phyloP scores from a whole-genome alignment of 139 green algal species.

The Coccomyxa sp. region DNA sequence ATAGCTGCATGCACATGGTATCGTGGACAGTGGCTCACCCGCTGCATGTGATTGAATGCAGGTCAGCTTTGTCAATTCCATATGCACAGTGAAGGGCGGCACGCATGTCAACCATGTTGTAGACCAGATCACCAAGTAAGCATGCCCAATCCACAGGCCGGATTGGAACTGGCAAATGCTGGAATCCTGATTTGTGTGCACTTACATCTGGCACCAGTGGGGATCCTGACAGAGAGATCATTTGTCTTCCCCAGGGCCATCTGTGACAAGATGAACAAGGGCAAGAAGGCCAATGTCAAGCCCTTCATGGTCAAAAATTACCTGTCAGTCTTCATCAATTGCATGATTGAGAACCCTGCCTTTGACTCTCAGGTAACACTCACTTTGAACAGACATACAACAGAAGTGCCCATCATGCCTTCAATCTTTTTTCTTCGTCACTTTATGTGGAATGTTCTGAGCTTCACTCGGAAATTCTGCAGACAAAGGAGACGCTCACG shows the following conservation, averaged over 20 bases:
- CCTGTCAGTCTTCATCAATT: conserved; percentile 97
- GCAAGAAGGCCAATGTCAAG: conserved; percentile 91
- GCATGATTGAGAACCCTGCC: conserved; percentile 93
- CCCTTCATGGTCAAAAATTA: conserved; percentile 97
- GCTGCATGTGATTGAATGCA: conserved; percentile 38
- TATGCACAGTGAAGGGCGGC: conserved; percentile 94
- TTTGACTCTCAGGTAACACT: conserved; percentile 93
- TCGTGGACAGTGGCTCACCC: not conserved
- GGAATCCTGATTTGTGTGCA: not conserved
- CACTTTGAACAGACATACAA: not conserved
- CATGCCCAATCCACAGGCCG: not conserved
- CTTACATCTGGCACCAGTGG: not conserved
- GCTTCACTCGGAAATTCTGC: not conserved
- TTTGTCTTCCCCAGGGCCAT: conserved; percentile 45
- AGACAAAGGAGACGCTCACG: conserved; percentile 98
- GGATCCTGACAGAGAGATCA: no score
- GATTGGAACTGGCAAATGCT: not conserved
- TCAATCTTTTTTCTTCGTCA: not conserved
- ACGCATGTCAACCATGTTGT: conserved; percentile 94
- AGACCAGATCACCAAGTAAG: conserved; percentile 83
- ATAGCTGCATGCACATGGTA: not conserved
- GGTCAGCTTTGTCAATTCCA: conserved; percentile 98
- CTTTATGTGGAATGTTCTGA: not conserved
- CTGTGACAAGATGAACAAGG: conserved; percentile 89
- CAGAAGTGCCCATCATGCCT: not conserved